Conservation (phyloP, 2,329 filamentous ascomycete species). For the Stemphylium lycopersici region DNA sequence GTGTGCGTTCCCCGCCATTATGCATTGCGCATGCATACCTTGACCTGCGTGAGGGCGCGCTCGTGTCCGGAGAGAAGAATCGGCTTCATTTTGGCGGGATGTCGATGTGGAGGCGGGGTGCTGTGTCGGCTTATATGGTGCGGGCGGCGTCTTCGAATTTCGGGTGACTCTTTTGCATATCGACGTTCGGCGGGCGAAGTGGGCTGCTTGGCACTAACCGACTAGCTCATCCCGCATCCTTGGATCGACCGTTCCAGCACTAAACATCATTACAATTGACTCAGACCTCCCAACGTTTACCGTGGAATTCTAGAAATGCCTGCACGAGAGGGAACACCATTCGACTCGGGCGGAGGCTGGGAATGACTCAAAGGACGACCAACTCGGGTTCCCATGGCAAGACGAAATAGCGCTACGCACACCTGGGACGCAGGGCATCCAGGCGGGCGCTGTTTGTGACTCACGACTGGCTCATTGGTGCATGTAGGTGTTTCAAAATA, state of each 20-base stretch:
- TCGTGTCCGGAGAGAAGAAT: slow-evolving; percentile 96
- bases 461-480: neutral
- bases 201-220: slow-evolving; percentile 33
- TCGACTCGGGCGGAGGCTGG: neutral
- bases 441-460: neutral
- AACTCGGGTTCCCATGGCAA: neutral
- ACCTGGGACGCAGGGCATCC: neutral
- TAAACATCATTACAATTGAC: neutral
- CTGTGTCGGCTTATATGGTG: slow-evolving; percentile 27
- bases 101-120: slow-evolving; percentile 23
- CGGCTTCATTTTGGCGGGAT: slow-evolving; percentile 74
- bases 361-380: neutral
- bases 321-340: too few species aligned
- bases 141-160: slow-evolving; percentile 35
- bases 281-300: neutral
- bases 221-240: slow-evolving; percentile 25
- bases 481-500: neutral
- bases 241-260: slow-evolving; percentile 4
- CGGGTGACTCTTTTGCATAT: slow-evolving; percentile 37
- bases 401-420: neutral
- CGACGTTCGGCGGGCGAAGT: slow-evolving; percentile 36
- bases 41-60: slow-evolving; percentile 93
- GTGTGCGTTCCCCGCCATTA: neutral
- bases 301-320: neutral
- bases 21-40: slow-evolving; percentile 36